A percentile compares a stretch with the other conserved stretches of the same genome.
Evolutionary conservation across 768 basidiomycete genomes (phyloP).

Genomic region (Hemileccinum impolitum): DNA sequence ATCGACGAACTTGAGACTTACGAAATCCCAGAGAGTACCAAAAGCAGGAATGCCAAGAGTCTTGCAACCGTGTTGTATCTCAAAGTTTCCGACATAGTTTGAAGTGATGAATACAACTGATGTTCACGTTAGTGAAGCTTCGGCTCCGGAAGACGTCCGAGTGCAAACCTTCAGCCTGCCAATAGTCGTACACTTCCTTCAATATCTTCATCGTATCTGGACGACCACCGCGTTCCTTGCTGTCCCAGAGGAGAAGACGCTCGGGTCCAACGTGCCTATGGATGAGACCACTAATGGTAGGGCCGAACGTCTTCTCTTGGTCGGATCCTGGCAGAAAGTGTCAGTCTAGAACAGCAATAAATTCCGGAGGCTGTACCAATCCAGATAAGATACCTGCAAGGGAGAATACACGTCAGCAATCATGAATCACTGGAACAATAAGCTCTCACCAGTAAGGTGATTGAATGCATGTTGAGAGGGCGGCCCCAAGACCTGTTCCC

Average conservation of each 20-base stretch:
- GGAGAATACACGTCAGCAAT: conserved; percentile 1
- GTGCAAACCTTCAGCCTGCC: conserved; percentile 63
- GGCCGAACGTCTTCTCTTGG: conserved; percentile 82
- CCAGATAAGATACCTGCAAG: conserved; percentile 71
- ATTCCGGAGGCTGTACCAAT: conserved; percentile 42
- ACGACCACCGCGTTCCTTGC: conserved; percentile 66
- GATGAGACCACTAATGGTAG: conserved; percentile 73
- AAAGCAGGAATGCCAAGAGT: conserved; percentile 63
- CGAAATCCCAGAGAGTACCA: conserved; percentile 73
- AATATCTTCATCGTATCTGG: conserved; percentile 77
- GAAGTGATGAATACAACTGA: conserved; percentile 79
- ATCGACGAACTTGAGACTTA: conserved; percentile 22
- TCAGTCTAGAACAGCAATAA: conserved; percentile 8
- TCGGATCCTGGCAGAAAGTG: conserved; percentile 54
- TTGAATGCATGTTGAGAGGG: conserved; percentile 75
- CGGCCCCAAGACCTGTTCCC: conserved; percentile 78
- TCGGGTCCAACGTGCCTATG: conserved; percentile 69
- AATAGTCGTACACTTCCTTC: conserved; percentile 62
- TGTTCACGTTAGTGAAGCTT: background rate
- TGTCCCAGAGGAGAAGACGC: conserved; percentile 75
- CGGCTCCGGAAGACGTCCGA: background rate
- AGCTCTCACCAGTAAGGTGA: conserved; percentile 60
- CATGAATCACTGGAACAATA: background rate
- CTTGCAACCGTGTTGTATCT: conserved; percentile 79
- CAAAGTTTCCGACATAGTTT: conserved; percentile 74